Evolutionary conservation across 139 green algal genomes (phyloP).

Genomic region (Chloropicon primus): DNA sequence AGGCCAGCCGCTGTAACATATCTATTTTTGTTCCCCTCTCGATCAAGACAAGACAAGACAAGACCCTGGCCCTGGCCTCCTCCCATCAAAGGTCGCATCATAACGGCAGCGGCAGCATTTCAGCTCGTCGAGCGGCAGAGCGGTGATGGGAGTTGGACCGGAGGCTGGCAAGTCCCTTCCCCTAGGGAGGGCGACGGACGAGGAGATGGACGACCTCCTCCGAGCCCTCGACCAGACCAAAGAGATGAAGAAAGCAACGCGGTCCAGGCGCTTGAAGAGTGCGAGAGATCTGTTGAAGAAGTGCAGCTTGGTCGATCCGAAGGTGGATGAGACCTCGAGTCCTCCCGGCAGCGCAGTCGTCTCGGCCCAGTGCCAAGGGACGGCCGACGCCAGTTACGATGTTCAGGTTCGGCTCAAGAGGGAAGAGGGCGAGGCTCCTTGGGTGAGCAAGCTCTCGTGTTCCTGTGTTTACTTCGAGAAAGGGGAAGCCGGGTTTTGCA

Average conservation of each 20-base stretch:
- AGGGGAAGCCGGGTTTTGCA: not conserved
- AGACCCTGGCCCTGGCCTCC: too few relatives aligned
- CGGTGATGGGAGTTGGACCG: too few relatives aligned
- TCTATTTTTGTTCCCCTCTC: not conserved
- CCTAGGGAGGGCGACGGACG: not conserved
- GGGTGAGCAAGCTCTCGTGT: not conserved
- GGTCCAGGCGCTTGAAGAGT: not conserved
- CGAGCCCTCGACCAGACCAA: not conserved
- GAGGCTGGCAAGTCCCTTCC: not conserved
- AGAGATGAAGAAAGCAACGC: not conserved
- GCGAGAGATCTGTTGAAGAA: not conserved
- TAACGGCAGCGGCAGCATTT: too few relatives aligned
- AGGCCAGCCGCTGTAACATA: too few relatives aligned
- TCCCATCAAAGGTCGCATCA: too few relatives aligned
- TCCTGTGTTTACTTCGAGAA: not conserved
- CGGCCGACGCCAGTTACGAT: too few relatives aligned
- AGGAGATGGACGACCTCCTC: not conserved
- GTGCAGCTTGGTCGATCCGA: not conserved
- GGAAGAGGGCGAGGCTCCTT: too few relatives aligned
- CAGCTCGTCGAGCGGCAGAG: too few relatives aligned
- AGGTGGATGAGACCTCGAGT: not conserved
- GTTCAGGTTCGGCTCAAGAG: too few relatives aligned
- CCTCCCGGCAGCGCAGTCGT: not conserved
- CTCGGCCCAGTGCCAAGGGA: not conserved
- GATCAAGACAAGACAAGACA: not conserved